phyloP scores from a whole-genome alignment of 2,329 filamentous ascomycete genomes.

The Fusarium albosuccineum region DNA sequence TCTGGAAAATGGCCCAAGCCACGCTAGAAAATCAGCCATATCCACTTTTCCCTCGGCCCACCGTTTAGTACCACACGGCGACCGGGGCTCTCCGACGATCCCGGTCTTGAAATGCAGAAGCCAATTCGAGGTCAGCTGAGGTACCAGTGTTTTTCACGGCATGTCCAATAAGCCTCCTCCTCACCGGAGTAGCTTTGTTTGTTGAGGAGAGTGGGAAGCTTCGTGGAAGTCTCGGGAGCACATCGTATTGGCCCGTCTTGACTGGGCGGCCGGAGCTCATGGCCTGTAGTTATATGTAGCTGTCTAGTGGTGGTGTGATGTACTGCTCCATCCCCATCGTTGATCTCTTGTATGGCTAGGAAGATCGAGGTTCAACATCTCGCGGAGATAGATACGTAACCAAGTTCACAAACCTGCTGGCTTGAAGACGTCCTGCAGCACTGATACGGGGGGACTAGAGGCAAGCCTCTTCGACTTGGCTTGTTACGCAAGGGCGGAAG shows the following conservation, averaged over 20 bases:
- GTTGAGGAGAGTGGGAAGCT: constrained; percentile 15
- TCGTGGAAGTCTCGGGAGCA: constrained; percentile 20
- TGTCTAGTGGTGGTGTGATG: background rate
- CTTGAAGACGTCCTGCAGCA: background rate
- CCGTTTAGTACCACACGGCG: constrained; percentile 7
- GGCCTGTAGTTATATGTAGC: no score
- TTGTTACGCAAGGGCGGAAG: constrained; percentile 40
- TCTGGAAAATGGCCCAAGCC: constrained; percentile 21
- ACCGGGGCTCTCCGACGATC: constrained; percentile 16
- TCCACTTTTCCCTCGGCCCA: constrained; percentile 14
- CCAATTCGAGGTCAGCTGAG: constrained; percentile 43
- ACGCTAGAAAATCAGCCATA: constrained; percentile 43
- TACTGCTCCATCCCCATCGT: background rate
- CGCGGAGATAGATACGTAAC: no score
- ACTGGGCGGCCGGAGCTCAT: no score
- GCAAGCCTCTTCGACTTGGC: constrained; percentile 11
- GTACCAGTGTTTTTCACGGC: constrained; percentile 28
- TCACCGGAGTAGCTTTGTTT: background rate
- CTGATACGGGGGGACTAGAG: constrained; percentile 1
- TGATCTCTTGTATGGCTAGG: background rate
- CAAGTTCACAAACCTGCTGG: background rate
- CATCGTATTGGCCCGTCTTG: background rate
- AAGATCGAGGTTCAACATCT: background rate
- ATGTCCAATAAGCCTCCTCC: constrained; percentile 14
- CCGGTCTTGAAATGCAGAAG: constrained; percentile 23